phyloP scores from a whole-genome alignment of 2,329 filamentous ascomycete species.

The Ophiosphaerella korrae region DNA sequence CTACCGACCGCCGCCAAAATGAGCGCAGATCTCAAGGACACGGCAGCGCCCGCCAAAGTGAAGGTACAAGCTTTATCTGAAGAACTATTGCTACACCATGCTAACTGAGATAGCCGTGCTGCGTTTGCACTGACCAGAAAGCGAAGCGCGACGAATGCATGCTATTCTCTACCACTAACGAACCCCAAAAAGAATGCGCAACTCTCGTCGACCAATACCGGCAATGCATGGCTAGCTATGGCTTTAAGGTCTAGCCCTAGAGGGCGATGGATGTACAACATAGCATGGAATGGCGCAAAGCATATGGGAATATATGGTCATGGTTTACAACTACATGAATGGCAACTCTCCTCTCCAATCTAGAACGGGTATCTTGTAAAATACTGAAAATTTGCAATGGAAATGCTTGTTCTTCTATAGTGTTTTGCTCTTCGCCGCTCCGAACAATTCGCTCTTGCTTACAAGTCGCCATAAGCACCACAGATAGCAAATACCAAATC shows the following conservation, averaged over 20 bases:
- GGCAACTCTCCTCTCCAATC: constrained; percentile 35
- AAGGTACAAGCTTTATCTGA: constrained; percentile 50
- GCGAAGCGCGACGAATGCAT: constrained; percentile 94
- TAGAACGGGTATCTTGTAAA: constrained; percentile 25
- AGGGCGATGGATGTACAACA: constrained; percentile 32
- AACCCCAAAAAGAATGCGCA: constrained; percentile 84
- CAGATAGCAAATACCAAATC: constrained; percentile 84
- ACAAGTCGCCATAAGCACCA: constrained; percentile 82
- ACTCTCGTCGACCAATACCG: constrained; percentile 83
- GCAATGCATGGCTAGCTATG: constrained; percentile 90
- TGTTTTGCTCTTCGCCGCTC: constrained; percentile 46
- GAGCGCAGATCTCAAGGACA: constrained; percentile 51
- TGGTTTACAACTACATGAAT: constrained; percentile 29
- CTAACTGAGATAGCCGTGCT: constrained; percentile 73
- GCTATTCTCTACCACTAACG: constrained; percentile 87
- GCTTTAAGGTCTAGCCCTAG: constrained; percentile 67
- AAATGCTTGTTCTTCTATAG: constrained; percentile 33
- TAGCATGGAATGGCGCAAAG: constrained; percentile 40
- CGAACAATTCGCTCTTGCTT: constrained; percentile 60
- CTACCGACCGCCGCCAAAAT: constrained; percentile 50
- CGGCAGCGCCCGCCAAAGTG: constrained; percentile 49
- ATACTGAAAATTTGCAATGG: constrained; percentile 7
- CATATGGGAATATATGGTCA: constrained; percentile 26
- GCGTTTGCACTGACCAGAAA: constrained; percentile 97
- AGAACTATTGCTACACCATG: background rate